Evolutionary conservation across 352 stramenopile genomes (phyloP).

Genomic region (Phytophthora cactorum): DNA sequence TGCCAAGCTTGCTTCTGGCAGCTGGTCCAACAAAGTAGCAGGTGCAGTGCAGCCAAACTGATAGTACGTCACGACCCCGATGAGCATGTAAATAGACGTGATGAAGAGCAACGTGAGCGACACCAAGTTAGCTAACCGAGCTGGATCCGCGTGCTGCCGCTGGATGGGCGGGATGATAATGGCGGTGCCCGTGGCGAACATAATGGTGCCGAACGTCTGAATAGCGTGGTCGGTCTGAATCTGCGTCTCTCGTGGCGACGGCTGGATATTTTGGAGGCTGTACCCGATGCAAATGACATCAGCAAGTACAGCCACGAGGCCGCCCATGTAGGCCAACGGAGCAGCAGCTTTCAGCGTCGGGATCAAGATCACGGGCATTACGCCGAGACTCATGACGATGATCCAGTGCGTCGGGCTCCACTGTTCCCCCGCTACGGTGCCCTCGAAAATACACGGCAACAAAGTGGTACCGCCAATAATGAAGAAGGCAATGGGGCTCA

Average conservation of each 20-base stretch:
- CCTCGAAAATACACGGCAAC: conserved; percentile 57
- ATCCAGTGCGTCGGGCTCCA: conserved; percentile 67
- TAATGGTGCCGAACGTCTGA: conserved; percentile 72
- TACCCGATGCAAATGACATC: conserved; percentile 62
- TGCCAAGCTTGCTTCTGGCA: conserved; percentile 40
- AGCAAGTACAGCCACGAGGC: conserved; percentile 51
- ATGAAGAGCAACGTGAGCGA: conserved; percentile 75
- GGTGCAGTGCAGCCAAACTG: conserved; percentile 73
- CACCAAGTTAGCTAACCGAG: conserved; percentile 58
- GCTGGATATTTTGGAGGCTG: conserved; percentile 45
- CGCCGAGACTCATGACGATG: conserved; percentile 51
- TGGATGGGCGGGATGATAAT: conserved; percentile 76
- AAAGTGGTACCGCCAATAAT: conserved; percentile 70
- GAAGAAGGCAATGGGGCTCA: conserved; percentile 77
- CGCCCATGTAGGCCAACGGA: conserved; percentile 56
- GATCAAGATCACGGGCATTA: conserved; percentile 70
- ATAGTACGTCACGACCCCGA: conserved; percentile 72
- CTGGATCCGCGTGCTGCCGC: conserved; percentile 58
- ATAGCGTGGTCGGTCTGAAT: conserved; percentile 46
- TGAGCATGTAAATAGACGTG: conserved; percentile 75
- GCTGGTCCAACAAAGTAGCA: conserved; percentile 61
- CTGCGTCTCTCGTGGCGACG: conserved; percentile 59
- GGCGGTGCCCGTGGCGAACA: conserved; percentile 71
- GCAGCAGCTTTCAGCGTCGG: conserved; percentile 60
- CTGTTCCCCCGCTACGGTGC: conserved; percentile 21